Percentiles rank a stretch among this genome's conserved stretches.
phyloP scores from a whole-genome alignment of 306 rosid species.

The Sophora flavescens region DNA sequence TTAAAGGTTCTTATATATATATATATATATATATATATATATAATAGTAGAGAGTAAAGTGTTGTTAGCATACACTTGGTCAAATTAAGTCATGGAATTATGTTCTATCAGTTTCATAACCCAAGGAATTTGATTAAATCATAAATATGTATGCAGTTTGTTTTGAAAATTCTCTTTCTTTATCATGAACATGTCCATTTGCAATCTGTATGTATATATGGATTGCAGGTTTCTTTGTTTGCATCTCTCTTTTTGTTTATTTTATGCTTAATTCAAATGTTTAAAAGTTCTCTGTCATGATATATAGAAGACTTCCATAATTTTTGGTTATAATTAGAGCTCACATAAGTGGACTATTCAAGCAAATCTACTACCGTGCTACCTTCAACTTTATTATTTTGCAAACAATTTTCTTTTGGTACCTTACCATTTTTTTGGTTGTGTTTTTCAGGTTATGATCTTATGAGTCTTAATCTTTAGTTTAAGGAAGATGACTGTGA shows the following conservation, averaged over 20 bases:
- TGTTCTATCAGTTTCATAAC: conserved; percentile 14
- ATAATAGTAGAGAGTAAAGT: conserved; percentile 31
- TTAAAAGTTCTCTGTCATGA: conserved; percentile 21
- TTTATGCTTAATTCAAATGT: conserved; percentile 1
- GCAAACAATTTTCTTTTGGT: conserved; percentile 2
- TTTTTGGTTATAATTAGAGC: conserved; percentile 34
- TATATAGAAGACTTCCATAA: conserved; percentile 2
- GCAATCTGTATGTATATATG: conserved; percentile 3
- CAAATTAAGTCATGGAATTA: conserved; percentile 12
- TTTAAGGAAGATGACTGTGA: conserved; percentile 46
- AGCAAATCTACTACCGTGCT: conserved; percentile 30
- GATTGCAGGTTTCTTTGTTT: conserved; percentile 14
- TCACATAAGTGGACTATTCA: conserved; percentile 23
- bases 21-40: no score
- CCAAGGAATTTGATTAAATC: conserved; percentile 28
- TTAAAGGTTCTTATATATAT: background rate
- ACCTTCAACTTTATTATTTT: conserved; percentile 33
- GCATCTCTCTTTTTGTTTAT: background rate
- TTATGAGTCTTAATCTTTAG: conserved; percentile 22
- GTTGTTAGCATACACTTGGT: conserved; percentile 28
- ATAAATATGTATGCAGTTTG: conserved; percentile 17
- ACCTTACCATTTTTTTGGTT: conserved; percentile 9
- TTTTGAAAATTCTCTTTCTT: conserved; percentile 10
- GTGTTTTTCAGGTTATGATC: conserved; percentile 43
- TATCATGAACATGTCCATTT: background rate